Percentiles rank a stretch among this genome's conserved stretches.
These are phyloP conservation scores for Aaosphaeria arxii DNA, from an alignment of 2,329 filamentous ascomycete genomes.

Conservation along the genomic window DNA sequence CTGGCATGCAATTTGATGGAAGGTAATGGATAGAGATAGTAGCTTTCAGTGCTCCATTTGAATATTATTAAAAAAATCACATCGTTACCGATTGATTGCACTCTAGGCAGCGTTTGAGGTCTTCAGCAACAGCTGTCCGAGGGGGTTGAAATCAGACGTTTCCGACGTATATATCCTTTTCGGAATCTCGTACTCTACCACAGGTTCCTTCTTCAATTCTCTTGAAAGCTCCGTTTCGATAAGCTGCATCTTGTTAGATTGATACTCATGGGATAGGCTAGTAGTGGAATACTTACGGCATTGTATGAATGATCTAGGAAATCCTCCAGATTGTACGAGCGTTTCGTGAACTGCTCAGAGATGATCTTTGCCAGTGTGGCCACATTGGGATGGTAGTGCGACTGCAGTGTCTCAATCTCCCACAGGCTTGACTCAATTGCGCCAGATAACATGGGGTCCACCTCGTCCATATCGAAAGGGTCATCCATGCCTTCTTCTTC, in stretches of 20 bases:
- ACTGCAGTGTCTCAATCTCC: constrained; percentile 88
- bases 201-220: constrained; percentile 79
- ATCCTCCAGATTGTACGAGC: constrained; percentile 91
- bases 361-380: constrained; percentile 91
- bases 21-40: no score
- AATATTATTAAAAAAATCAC: neutral
- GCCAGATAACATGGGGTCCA: constrained; percentile 77
- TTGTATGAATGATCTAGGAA: constrained; percentile 93
- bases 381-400: constrained; percentile 95
- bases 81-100: neutral
- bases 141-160: constrained; percentile 21
- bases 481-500: constrained; percentile 66
- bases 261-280: constrained; percentile 1
- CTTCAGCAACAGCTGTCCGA: constrained; percentile 28
- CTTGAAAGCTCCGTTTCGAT: constrained; percentile 81
- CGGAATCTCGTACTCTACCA: constrained; percentile 91
- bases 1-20: no score
- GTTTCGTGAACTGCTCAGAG: constrained; percentile 95
- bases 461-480: constrained; percentile 71
- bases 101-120: constrained; percentile 12
- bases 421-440: constrained; percentile 93
- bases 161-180: constrained; percentile 67
- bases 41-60: no score
- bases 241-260: constrained; percentile 52
- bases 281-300: constrained; percentile 56